Evolutionary conservation across 257 asterid genomes (phyloP).

Genomic region (Ophiorrhiza pumila): DNA sequence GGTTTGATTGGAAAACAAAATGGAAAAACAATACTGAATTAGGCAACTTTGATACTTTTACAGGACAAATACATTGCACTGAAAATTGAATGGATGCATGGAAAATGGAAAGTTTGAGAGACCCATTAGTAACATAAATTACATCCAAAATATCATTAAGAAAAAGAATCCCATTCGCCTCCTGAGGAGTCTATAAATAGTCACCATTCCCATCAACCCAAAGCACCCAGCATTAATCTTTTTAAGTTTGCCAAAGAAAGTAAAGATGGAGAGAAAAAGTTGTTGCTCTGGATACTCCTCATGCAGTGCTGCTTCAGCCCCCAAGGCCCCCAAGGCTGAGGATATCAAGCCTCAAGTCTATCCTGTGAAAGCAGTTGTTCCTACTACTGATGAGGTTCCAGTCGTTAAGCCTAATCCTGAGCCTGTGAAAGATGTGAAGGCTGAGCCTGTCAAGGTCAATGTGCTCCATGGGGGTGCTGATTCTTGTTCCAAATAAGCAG

Average conservation of each 20-base stretch:
- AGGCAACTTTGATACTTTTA: not conserved
- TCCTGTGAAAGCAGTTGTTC: no score
- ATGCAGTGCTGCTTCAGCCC: no score
- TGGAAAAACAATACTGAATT: not conserved
- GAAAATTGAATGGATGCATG: not conserved
- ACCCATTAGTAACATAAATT: not conserved
- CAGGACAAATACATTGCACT: not conserved
- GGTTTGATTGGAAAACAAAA: not conserved
- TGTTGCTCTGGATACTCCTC: not conserved
- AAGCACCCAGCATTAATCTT: no score
- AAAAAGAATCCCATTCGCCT: not conserved
- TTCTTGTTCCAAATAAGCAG: not conserved
- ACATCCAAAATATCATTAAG: not conserved
- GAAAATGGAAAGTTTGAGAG: not conserved
- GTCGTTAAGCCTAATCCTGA: no score
- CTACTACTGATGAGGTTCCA: no score
- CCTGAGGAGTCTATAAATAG: slow-evolving; percentile 8
- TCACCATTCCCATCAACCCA: not conserved
- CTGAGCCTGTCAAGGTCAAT: not conserved
- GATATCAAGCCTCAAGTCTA: not conserved
- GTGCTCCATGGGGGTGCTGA: not conserved
- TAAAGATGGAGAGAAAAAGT: not conserved
- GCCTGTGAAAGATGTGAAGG: not conserved
- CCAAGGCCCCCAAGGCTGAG: not conserved
- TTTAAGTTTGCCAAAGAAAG: no score